phyloP scores from a whole-genome alignment of 164 flowering plant genomes.

The Vitis vinifera region ASM3070453v1 NC_081817.1:29574501-29575000 shows the following conservation, averaged over 20 bases:
- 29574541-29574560: constrained; percentile 72
- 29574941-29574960: constrained; percentile 99
- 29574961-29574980: constrained; percentile 99
- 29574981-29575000: constrained; percentile 93
- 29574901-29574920: constrained; percentile 87
- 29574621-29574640: constrained; percentile 84
- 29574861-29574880: constrained; percentile 95
- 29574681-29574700: constrained; percentile 3
- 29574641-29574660: constrained; percentile 76
- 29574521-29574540: constrained; percentile 85
- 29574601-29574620: constrained; percentile 88
- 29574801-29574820: not conserved
- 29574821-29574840: not conserved
- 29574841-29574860: constrained; percentile 60
- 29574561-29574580: constrained; percentile 94
- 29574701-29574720: not conserved
- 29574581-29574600: constrained; percentile 93
- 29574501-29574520: constrained; percentile 77
- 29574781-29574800: not conserved
- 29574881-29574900: constrained; percentile 96
- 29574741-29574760: not conserved
- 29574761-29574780: not conserved
- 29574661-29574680: constrained; percentile 87
- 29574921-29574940: constrained; percentile 82
- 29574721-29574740: not conserved